Percentiles rank a stretch among this genome's conserved stretches.
These are phyloP conservation scores for Clausena lansium DNA, from an alignment of 345 rosid species.

Conservation along the genomic window DNA sequence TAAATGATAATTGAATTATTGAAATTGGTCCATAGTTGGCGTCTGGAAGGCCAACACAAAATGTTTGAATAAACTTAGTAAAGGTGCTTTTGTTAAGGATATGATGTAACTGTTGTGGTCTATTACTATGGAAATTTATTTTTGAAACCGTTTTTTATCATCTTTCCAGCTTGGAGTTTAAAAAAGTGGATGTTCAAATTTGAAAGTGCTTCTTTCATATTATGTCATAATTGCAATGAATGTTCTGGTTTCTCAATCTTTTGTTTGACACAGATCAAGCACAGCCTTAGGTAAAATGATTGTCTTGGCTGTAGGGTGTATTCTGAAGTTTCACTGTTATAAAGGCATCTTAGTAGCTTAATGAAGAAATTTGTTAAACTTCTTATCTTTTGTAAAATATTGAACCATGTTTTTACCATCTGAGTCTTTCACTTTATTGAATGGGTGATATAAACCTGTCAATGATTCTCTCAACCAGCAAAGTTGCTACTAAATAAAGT, in stretches of 20 bases:
- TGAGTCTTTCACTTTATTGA: not conserved
- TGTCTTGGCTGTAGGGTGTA: not conserved
- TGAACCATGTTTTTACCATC: not conserved
- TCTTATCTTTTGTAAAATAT: too few relatives aligned
- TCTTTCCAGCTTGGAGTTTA: not conserved
- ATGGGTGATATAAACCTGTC: not conserved
- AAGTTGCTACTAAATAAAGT: not conserved
- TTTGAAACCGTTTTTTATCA: too few relatives aligned
- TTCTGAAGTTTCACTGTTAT: not conserved
- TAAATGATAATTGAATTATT: too few relatives aligned
- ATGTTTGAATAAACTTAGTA: not conserved
- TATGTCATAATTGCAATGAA: not conserved
- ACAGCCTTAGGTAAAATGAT: not conserved
- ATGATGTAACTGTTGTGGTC: not conserved
- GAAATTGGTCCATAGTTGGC: not conserved
- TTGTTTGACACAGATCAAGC: not conserved
- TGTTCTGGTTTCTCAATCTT: too few relatives aligned
- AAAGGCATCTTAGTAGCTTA: not conserved
- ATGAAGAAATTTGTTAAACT: too few relatives aligned
- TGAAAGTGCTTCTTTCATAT: not conserved
- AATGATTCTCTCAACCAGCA: not conserved
- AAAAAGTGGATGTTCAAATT: not conserved
- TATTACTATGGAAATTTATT: not conserved
- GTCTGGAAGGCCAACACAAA: not conserved
- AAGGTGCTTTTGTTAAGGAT: not conserved